Percentiles rank a stretch among this genome's conserved stretches.
Conservation (phyloP, 2,329 filamentous ascomycete species). For the Fusarium floridanum region DNA sequence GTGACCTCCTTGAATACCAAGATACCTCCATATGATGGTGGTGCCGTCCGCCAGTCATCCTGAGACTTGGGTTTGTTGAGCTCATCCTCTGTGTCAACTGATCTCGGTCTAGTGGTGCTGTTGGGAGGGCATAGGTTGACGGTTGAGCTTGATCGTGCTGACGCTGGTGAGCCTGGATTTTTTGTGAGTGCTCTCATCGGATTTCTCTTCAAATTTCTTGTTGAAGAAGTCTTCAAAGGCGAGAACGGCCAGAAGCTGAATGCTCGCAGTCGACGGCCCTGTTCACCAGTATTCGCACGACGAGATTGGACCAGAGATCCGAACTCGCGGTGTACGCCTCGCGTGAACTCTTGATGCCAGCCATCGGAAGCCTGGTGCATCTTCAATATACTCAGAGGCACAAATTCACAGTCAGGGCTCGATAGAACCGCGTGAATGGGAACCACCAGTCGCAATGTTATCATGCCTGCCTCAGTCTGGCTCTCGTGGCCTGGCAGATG, state of each 20-base stretch:
- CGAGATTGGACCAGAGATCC: constrained; percentile 57
- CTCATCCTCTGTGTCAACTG: constrained; percentile 26
- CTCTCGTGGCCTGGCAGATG: constrained; percentile 53
- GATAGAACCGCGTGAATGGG: constrained; percentile 68
- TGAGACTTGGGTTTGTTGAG: constrained; percentile 29
- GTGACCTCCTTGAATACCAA: constrained; percentile 72
- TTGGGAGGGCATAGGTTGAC: background rate
- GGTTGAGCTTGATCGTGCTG: background rate
- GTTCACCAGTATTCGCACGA: background rate
- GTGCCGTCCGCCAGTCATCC: constrained; percentile 38
- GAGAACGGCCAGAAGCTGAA: constrained; percentile 16
- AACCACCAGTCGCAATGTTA: constrained; percentile 70
- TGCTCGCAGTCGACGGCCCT: background rate
- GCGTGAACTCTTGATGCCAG: constrained; percentile 70
- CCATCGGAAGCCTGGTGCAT: constrained; percentile 72
- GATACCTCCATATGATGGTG: constrained; percentile 61
- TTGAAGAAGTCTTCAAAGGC: background rate
- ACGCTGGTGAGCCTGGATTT: background rate
- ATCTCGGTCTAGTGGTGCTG: constrained; percentile 8
- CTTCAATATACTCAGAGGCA: constrained; percentile 74
- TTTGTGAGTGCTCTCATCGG: background rate
- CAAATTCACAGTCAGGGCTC: constrained; percentile 66
- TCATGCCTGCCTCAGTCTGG: constrained; percentile 49
- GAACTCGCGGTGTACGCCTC: constrained; percentile 71
- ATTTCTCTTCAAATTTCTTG: background rate